These are phyloP conservation scores for Botryotinia globosa DNA, from an alignment of 2,329 filamentous ascomycete genomes.

Conservation along the genomic window DNA sequence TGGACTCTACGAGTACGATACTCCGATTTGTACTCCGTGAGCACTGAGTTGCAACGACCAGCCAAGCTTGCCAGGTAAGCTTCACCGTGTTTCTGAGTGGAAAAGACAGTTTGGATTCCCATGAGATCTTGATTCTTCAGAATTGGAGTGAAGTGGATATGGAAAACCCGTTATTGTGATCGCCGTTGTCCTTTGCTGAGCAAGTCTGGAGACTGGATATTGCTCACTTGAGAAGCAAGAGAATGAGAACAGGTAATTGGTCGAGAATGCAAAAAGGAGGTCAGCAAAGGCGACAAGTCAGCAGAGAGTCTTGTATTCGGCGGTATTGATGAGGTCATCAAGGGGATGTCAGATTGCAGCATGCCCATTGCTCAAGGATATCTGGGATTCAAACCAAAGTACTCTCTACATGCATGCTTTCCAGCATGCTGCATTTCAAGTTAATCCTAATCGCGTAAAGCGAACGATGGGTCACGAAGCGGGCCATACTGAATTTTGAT, in stretches of 20 bases:
- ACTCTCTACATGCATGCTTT: neutral
- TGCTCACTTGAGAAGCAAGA: neutral
- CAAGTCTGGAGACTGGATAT: neutral
- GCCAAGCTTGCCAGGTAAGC: neutral
- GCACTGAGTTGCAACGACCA: neutral
- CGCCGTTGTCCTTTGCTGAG: neutral
- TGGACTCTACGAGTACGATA: neutral
- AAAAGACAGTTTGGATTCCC: conserved; percentile 4
- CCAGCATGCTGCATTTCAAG: neutral
- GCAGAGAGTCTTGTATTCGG: neutral
- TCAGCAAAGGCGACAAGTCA: neutral
- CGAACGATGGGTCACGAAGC: neutral
- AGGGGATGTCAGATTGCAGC: neutral
- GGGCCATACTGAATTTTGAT: neutral
- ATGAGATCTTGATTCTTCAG: neutral
- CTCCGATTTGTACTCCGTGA: neutral
- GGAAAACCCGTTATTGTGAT: conserved; percentile 15
- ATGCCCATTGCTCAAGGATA: neutral
- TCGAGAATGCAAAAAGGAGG: neutral
- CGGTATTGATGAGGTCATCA: conserved; percentile 10
- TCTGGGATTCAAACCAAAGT: neutral
- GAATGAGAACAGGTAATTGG: neutral
- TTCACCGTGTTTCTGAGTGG: neutral
- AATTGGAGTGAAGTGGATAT: neutral
- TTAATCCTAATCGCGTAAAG: conserved; percentile 8